Base-by-base conservation (phyloP, 305 asterid species). In the Solanum chacoense region DNA sequence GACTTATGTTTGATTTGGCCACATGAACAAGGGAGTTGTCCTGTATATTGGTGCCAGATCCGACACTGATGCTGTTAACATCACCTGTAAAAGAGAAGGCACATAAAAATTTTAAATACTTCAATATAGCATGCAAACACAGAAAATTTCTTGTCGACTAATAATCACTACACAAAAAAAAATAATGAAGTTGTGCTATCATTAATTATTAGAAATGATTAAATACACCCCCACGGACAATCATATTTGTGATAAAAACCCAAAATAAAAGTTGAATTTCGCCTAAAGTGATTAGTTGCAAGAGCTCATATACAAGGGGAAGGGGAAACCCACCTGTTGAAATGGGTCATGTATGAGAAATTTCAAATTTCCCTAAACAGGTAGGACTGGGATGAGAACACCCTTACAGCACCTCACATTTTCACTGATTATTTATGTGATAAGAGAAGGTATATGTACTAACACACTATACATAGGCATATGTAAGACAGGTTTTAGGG, bases 11-110 rank as follows among this genome's bases (percentile, higher is more conserved):
- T 75, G 97, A 90, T 94, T 96, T 96, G 65, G 98, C 99, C 90
- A 96, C 99, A 86, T 96, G 99, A 90, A 96, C 97, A 84, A 96
- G 93, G 90, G 98, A 93, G 91, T 96, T 95, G 91, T 96, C 99
- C 89, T 96, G 99, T 90, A 96, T 96, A 88, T 96, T 96, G 88
- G 98, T 94, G 90, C 98, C 96, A 89, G 95, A 91, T 76, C 98
- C 99, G 85, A 96, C 93, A 91, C 93, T 91, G 88, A 96, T 96
- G 90, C 91, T 91, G 92, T 96, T 96, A 87, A 95, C 98, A 36
- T 96, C 99, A n/a, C 99, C 98, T 96, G 92, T 85, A 38, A 86
- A 73, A 29, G 8, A 40, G 3, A 84, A 50, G 73, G 73, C 31
- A 50, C 42, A 31, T 31, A 83, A 50, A 40, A 31, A 1, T 3